Base-by-base conservation (phyloP, 1,139 yeast species). In the Saccharomyces hybrid region DNA sequence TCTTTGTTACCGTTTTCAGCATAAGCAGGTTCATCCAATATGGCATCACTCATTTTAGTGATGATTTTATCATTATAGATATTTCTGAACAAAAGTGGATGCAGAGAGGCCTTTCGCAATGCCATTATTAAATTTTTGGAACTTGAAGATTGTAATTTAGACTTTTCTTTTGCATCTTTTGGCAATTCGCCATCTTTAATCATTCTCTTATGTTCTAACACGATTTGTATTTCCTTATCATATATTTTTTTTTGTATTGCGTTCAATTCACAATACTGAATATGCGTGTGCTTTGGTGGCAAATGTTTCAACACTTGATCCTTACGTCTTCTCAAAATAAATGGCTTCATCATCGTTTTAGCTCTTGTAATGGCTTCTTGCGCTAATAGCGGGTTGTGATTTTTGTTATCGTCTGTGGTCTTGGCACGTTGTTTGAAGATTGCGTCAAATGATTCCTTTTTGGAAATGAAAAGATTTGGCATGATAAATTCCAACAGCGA, bases 301-400 rank as follows among this genome's bases (percentile, higher is more conserved):
- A 93, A 75, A 68, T 93, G 95, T 66, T 87, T 82, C 67, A 93
- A 78, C 11, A 93, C 99, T 70, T 93, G 98, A 56, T 82, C 87
- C 73, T 93, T 93, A 67, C 86, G 86, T 69, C 99, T 83, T 70
- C 99, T 80, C 63, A 93, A 75, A 8, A 93, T 93, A 73, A 93
- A 93, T 5, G 99, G 99, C 2, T 96, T 87, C 99, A 93, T 93
- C 97, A 93, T 93, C 3, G 95, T 86, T 70, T 88, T 89, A 5
- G 99, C 99, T 66, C 90, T 87, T 48, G 83, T 80, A 57, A 93
- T 90, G 0, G 99, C 95, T 71, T 93, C 96, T 61, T 86, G 85
- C 0, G 97, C 89, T 50, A 93, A 74, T 54, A 93, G 77, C 2
- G 97, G 97, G 63, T 87, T 88, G 63, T 83, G 86, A 50, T 74